These are phyloP conservation scores for Juncus effusus DNA, from an alignment of 176 grass and related monocot species.

Conservation along the genomic window DNA sequence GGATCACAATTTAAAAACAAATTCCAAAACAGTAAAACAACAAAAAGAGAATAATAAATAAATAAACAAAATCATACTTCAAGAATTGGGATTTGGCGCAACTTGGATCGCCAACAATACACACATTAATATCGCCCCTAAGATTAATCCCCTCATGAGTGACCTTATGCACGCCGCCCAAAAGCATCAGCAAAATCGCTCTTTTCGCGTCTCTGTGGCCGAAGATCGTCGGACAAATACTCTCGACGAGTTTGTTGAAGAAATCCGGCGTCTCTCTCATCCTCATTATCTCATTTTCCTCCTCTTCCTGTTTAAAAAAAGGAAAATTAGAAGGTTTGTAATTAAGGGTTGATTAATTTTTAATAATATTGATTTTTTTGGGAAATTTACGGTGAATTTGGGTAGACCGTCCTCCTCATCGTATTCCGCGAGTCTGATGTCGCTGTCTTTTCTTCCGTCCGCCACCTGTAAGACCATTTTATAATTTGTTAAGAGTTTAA, in stretches of 20 bases:
- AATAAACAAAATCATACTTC: constrained; percentile 60
- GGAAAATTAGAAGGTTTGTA: not conserved
- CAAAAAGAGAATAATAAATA: constrained; percentile 26
- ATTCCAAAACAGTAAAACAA: too few relatives aligned
- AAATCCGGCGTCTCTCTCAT: constrained; percentile 92
- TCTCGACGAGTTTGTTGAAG: constrained; percentile 97
- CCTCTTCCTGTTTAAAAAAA: constrained; percentile 59
- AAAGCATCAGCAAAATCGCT: constrained; percentile 83
- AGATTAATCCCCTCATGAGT: constrained; percentile 99
- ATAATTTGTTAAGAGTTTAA: too few relatives aligned
- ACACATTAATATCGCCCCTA: constrained; percentile 95
- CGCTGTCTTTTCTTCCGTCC: constrained; percentile 77
- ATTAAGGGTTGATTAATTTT: not conserved
- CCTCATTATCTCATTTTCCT: constrained; percentile 81
- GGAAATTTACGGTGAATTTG: constrained; percentile 72
- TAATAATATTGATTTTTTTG: too few relatives aligned
- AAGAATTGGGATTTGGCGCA: constrained; percentile 97
- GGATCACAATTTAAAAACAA: too few relatives aligned
- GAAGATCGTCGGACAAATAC: constrained; percentile 90
- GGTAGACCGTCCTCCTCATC: constrained; percentile 71
- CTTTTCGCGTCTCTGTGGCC: constrained; percentile 98
- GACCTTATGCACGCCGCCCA: constrained; percentile 95
- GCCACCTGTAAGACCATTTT: constrained; percentile 46
- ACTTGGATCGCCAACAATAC: constrained; percentile 98
- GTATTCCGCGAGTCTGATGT: constrained; percentile 61